phyloP scores from a whole-genome alignment of 1,284 basidiomycete species.

The Blastosporella zonata region DNA sequence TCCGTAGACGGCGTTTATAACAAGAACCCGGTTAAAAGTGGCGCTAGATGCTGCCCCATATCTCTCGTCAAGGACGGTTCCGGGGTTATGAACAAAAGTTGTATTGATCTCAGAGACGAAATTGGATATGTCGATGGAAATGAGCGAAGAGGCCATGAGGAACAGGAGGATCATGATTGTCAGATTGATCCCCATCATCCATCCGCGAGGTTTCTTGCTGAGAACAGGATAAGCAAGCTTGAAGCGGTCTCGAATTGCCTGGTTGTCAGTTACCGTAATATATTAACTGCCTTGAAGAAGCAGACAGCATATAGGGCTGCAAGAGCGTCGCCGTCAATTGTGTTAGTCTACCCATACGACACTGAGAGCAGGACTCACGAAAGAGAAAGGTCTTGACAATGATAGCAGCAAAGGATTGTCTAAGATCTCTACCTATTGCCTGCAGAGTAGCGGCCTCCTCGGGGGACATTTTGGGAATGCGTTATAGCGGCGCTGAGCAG shows the following conservation, averaged over 20 bases:
- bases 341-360: neutral
- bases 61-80: slow-evolving; percentile 1
- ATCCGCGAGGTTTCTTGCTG: slow-evolving; percentile 2
- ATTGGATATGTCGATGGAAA: slow-evolving; percentile 8
- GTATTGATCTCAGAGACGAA: slow-evolving; percentile 5
- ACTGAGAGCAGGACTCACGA: neutral
- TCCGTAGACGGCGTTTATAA: slow-evolving; percentile 7
- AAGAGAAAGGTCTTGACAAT: slow-evolving; percentile 7
- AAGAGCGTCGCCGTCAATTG: neutral
- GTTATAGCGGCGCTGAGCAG: neutral
- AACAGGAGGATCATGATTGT: slow-evolving; percentile 6
- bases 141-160: slow-evolving; percentile 7
- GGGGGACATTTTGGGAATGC: neutral
- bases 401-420: slow-evolving; percentile 7
- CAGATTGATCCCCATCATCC: slow-evolving; percentile 7
- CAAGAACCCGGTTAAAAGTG: slow-evolving; percentile 5
- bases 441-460: neutral
- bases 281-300: slow-evolving; percentile 5
- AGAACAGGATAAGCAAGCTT: neutral
- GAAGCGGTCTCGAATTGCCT: neutral
- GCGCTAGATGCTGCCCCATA: slow-evolving; percentile 1
- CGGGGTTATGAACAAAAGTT: slow-evolving; percentile 3
- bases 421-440: neutral
- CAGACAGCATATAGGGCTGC: slow-evolving; percentile 3
- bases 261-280: neutral